Base-by-base conservation (phyloP, 2,329 filamentous ascomycete species). In the Aspergillus awamori region DNA sequence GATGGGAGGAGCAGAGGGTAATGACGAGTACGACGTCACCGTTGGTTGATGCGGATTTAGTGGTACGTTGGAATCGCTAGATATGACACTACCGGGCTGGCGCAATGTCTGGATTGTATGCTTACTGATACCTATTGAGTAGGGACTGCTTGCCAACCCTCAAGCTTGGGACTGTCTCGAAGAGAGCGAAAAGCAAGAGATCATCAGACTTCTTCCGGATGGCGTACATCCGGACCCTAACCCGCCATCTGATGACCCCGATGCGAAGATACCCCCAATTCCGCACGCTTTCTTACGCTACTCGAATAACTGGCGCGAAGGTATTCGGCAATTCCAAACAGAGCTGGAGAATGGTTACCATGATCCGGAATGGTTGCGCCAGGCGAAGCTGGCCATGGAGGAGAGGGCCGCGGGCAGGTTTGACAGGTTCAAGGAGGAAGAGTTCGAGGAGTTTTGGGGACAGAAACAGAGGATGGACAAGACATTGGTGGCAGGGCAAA, bases 381-480 rank as follows among this genome's bases (percentile, higher is more conserved):
- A 85, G 59, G 87, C 87, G 13, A 75, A 79, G 36, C 72, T 79
- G 64, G 87, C 87, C 1, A 80, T 82, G 54, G 68, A 79, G 54
- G 78, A 83, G 62, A 79, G 86, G 10, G 78, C 77, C 1, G 74
- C 76, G 0, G 87, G 87, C 0, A 78, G 79, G 6, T 89, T 84
- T 63, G 85, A 89, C 65, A 75, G 75, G 5, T 86, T 82, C 74
- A 83, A 86, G 70, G 81, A 82, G 49, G 71, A 76, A 49, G 81
- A 86, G 61, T 82, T 81, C 13, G 84, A 88, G 69, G 71, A 79
- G 58, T 84, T 83, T 65, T 88, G 85, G 83, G 85, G 85, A 0
- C 82, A 86, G 70, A 85, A 84, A 63, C 78, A 80, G 69, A 78
- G 74, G 61, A 61, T 77, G 38, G 67, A 71, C 47, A 65, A 63